Percentiles rank a stretch among this genome's conserved stretches.
phyloP scores from a whole-genome alignment of 2,329 filamentous ascomycete species.

The Xylariomycetidae sp. region DNA sequence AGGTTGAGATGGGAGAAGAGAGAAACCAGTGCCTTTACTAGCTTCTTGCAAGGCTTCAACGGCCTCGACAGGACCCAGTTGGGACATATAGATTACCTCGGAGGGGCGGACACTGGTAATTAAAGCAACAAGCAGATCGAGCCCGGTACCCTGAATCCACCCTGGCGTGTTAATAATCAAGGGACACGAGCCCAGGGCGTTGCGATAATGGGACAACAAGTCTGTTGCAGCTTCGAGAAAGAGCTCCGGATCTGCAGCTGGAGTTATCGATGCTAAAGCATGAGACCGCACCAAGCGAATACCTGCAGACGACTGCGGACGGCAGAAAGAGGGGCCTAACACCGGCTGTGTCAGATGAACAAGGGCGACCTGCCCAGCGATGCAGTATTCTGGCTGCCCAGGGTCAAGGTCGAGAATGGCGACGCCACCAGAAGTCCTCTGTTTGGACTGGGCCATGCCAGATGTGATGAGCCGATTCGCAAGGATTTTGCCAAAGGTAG shows the following conservation, averaged over 20 bases:
- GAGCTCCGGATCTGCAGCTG: conserved; percentile 59
- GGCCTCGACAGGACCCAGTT: conserved; percentile 52
- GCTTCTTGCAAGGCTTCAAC: conserved; percentile 46
- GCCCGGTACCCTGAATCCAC: conserved; percentile 65
- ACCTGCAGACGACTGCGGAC: conserved; percentile 35
- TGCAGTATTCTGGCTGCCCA: conserved; percentile 68
- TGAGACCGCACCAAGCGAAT: conserved; percentile 53
- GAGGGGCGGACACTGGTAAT: conserved; percentile 48
- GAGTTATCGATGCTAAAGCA: conserved; percentile 57
- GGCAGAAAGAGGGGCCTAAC: conserved; percentile 62
- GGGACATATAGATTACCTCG: conserved; percentile 63
- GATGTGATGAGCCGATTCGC: conserved; percentile 60
- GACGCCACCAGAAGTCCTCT: conserved; percentile 28
- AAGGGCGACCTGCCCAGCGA: conserved; percentile 65
- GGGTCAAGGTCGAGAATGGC: conserved; percentile 71
- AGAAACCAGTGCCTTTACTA: conserved; percentile 35
- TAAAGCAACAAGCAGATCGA: conserved; percentile 57
- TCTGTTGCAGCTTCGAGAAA: conserved; percentile 60
- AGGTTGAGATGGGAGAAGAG: conserved; percentile 52
- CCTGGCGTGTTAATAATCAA: conserved; percentile 70
- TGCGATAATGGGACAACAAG: conserved; percentile 53
- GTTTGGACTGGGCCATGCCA: conserved; percentile 18
- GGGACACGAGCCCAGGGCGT: conserved; percentile 39
- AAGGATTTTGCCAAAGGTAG: conserved; percentile 63
- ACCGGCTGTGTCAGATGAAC: conserved; percentile 55